Base-by-base conservation (phyloP, 257 asterid genomes). In the Solanum pennellii region DNA sequence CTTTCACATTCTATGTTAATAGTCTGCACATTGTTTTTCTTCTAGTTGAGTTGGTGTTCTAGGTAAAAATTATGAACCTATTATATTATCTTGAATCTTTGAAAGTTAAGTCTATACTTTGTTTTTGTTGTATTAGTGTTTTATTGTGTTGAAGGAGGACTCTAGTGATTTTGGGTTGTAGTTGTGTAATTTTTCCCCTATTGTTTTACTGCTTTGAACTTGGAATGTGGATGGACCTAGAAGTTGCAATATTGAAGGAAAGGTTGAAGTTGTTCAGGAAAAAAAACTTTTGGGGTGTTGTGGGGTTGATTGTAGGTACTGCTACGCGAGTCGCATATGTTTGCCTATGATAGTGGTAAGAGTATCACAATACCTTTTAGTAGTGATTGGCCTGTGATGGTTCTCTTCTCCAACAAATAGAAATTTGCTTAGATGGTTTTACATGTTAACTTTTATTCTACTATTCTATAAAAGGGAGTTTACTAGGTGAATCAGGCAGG, bases 291-390 rank as follows among this genome's bases (percentile, higher is more conserved):
- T 83, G 91, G 91, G 90, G 89, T 42, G 91, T 91, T 84, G 91
- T 89, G 35, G 72, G 89, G 45, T 89, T 91, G 84, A 35, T 35
- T 35, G 1, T 5, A 4, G 39, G 7, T 35, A 35, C 39, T 35
- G 39, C 35, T 33, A 33, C 35, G 95, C 93, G 39, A 91, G 80
- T 37, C 56, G 76, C 15, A 91, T 95, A 56, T 96, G 98, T 25
- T 9, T 93, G 72, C 98, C 98, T 6, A 94, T 94, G 95, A 91
- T 95, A 15, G 88, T 93, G 4, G 95, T 94, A 37, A 90, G 94
- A 1, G 68, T 93, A 8, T 90, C 93, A 0, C 98, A 95, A 87
- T 93, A 90, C 87, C 90, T 95, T 52, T 39, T 89, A 82, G 39
- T 27, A 68, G 37, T 68, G 39, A 13, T n/a, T 65, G 8, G 33